phyloP scores from a whole-genome alignment of 2,329 filamentous ascomycete genomes.

The Verticillium alfalfae region DNA sequence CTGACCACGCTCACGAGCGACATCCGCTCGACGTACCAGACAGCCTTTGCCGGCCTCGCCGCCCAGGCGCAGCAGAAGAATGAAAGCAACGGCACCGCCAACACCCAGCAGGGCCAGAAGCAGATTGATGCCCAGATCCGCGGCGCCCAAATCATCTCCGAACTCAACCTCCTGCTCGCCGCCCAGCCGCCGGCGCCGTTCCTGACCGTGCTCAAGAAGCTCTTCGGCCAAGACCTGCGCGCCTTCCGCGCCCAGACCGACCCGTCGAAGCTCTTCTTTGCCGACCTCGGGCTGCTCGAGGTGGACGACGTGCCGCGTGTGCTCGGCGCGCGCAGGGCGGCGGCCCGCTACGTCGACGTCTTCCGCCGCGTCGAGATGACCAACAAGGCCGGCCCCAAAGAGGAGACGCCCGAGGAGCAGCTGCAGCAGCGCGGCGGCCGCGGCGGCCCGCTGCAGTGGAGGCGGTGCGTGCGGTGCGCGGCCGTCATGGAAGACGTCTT shows the following conservation, averaged over 20 bases:
- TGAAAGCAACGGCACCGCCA: slow-evolving; percentile 17
- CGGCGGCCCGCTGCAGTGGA: slow-evolving; percentile 23
- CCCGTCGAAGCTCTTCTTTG: slow-evolving; percentile 64
- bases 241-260: slow-evolving; percentile 57
- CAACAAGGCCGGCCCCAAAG: background rate
- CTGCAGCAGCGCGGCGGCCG: slow-evolving; percentile 9
- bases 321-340: slow-evolving; percentile 29
- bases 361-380: slow-evolving; percentile 55
- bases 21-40: slow-evolving; percentile 45
- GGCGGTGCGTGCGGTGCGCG: slow-evolving; percentile 55
- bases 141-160: slow-evolving; percentile 40
- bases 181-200: slow-evolving; percentile 40
- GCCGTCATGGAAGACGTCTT: slow-evolving; percentile 59
- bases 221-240: slow-evolving; percentile 55
- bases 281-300: slow-evolving; percentile 65
- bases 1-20: slow-evolving; percentile 43
- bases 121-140: slow-evolving; percentile 38
- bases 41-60: slow-evolving; percentile 35
- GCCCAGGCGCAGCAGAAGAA: slow-evolving; percentile 29
- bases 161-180: slow-evolving; percentile 47
- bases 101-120: slow-evolving; percentile 23
- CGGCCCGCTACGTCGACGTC: slow-evolving; percentile 40
- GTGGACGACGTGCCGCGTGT: slow-evolving; percentile 52
- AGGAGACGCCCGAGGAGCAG: background rate
- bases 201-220: slow-evolving; percentile 55